phyloP scores from a whole-genome alignment of 495 filamentous ascomycete species.

The Xeromyces bisporus region DNA sequence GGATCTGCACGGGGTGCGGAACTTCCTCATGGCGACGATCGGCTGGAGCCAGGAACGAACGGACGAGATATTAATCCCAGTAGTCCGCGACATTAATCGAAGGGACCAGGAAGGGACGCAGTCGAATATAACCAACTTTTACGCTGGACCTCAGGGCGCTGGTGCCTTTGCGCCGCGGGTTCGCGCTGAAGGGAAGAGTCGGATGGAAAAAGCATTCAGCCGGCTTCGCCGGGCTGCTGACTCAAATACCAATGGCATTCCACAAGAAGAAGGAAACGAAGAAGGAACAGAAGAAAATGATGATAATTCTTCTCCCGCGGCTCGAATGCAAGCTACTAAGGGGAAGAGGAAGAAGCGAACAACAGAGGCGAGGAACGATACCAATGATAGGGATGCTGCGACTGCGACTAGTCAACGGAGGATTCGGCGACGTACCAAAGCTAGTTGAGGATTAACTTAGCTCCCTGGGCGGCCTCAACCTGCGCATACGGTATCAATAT shows the following conservation, averaged over 20 bases:
- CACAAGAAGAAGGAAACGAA: neutral
- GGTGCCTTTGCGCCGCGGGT: constrained; percentile 68
- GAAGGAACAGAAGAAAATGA: constrained; percentile 1
- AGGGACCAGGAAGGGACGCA: constrained; percentile 79
- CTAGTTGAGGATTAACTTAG: neutral
- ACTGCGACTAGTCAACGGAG: constrained; percentile 7
- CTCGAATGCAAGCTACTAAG: constrained; percentile 3
- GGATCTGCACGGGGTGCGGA: constrained; percentile 70
- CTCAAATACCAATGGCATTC: neutral
- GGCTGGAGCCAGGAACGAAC: constrained; percentile 84
- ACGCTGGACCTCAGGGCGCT: constrained; percentile 44
- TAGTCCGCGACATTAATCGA: constrained; percentile 85
- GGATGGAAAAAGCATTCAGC: constrained; percentile 69
- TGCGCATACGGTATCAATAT: too few relatives aligned
- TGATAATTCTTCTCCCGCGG: neutral
- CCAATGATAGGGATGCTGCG: constrained; percentile 1
- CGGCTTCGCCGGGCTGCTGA: constrained; percentile 43
- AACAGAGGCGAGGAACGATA: constrained; percentile 1
- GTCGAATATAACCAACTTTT: constrained; percentile 86
- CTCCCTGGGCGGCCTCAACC: too few relatives aligned
- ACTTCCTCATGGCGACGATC: constrained; percentile 80
- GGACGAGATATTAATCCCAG: constrained; percentile 86
- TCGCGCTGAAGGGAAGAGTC: constrained; percentile 41
- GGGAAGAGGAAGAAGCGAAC: constrained; percentile 7
- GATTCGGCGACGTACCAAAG: constrained; percentile 3